These are phyloP conservation scores for Fusarium protoensiforme DNA, from an alignment of 2,329 filamentous ascomycete genomes.

Conservation along the genomic window DNA sequence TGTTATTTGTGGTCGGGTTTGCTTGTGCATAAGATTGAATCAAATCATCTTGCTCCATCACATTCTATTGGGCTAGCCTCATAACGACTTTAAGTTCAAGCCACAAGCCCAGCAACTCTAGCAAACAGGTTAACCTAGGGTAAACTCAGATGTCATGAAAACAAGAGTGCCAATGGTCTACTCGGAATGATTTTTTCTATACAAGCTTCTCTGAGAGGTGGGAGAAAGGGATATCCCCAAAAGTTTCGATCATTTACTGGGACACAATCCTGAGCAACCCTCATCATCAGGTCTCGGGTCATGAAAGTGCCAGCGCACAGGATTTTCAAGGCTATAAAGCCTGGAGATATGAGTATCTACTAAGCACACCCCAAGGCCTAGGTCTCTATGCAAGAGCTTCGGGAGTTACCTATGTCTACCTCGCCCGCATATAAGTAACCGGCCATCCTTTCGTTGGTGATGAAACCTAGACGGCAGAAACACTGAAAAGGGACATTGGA, in stretches of 20 bases:
- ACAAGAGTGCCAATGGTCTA: neutral
- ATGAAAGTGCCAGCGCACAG: too few relatives aligned
- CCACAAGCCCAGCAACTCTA: too few relatives aligned
- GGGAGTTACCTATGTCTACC: too few relatives aligned
- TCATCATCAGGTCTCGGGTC: neutral
- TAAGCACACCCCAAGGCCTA: too few relatives aligned
- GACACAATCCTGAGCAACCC: neutral
- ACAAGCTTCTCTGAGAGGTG: neutral
- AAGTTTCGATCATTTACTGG: neutral
- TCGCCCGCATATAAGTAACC: too few relatives aligned
- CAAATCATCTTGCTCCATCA: neutral
- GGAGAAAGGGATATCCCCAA: neutral
- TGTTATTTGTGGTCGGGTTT: neutral
- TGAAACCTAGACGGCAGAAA: neutral
- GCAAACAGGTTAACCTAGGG: neutral
- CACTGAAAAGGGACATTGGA: neutral
- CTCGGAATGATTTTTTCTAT: neutral
- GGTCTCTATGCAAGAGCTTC: too few relatives aligned
- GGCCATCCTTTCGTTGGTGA: too few relatives aligned
- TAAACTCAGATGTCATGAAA: neutral
- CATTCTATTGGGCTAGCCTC: neutral
- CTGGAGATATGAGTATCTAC: too few relatives aligned
- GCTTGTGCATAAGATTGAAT: neutral
- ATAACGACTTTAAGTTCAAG: too few relatives aligned
- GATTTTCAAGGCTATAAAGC: too few relatives aligned